A percentile compares a stretch with the other conserved stretches of the same genome.
Conservation (phyloP, 2,329 filamentous ascomycete genomes). For the Colletotrichum navitas region DNA sequence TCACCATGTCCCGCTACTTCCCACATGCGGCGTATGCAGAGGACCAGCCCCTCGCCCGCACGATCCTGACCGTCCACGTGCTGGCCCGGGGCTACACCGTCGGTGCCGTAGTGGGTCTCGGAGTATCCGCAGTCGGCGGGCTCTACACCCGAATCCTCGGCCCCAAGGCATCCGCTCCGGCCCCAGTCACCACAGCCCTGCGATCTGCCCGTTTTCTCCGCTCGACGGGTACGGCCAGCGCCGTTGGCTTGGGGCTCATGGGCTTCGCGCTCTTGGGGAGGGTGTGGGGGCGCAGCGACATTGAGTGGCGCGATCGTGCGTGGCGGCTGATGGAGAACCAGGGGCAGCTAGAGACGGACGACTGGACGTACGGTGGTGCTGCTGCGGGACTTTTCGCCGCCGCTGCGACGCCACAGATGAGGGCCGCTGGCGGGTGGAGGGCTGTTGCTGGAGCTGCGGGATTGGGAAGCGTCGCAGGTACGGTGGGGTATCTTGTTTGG, state of each 20-base stretch:
- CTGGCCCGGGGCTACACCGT: slow-evolving; percentile 67
- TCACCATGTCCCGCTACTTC: slow-evolving; percentile 65
- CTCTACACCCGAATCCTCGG: slow-evolving; percentile 47
- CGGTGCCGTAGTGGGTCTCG: slow-evolving; percentile 63
- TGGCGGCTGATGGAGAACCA: slow-evolving; percentile 72
- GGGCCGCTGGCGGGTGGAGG: slow-evolving; percentile 51
- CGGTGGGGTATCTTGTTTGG: slow-evolving; percentile 63
- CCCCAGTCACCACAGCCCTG: background rate
- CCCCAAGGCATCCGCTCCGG: background rate
- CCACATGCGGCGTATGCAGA: slow-evolving; percentile 71
- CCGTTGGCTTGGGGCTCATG: slow-evolving; percentile 60
- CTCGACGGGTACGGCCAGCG: slow-evolving; percentile 59
- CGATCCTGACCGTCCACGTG: slow-evolving; percentile 71
- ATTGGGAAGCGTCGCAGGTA: slow-evolving; percentile 62
- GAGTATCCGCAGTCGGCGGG: slow-evolving; percentile 52
- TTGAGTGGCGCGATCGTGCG: slow-evolving; percentile 74
- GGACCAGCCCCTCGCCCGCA: slow-evolving; percentile 68
- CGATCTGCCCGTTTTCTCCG: slow-evolving; percentile 55
- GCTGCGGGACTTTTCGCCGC: slow-evolving; percentile 50
- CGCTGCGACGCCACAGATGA: slow-evolving; percentile 46
- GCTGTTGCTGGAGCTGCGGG: slow-evolving; percentile 60
- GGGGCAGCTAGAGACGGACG: slow-evolving; percentile 69
- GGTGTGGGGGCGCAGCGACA: slow-evolving; percentile 68
- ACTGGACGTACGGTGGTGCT: slow-evolving; percentile 63
- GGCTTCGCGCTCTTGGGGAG: slow-evolving; percentile 57